These are phyloP conservation scores for Fraxinus cuspidata DNA, from an alignment of 257 asterid species.

Conservation along the genomic window DNA sequence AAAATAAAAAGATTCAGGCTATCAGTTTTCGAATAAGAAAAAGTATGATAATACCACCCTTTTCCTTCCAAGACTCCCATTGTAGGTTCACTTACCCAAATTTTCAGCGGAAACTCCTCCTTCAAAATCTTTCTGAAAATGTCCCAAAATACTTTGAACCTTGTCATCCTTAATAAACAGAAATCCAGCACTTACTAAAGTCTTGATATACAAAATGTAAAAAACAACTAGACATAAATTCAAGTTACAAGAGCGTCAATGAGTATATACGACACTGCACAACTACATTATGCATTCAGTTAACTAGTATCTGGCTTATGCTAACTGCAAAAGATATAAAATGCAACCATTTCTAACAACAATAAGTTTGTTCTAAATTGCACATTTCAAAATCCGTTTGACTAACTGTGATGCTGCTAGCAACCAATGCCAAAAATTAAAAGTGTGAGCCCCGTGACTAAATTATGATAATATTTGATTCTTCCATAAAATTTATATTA, in stretches of 20 bases:
- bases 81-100: conserved; percentile 65
- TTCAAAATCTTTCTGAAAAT: conserved; percentile 89
- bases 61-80: conserved; percentile 17
- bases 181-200: conserved; percentile 24
- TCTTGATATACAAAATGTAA: conserved; percentile 12
- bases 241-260: conserved; percentile 14
- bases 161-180: conserved; percentile 60
- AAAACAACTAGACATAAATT: conserved; percentile 16
- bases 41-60: conserved; percentile 17
- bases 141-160: conserved; percentile 85
- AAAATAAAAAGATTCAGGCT: conserved; percentile 31
- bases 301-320: not conserved
- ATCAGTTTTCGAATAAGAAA: conserved; percentile 24
- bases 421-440: not conserved
- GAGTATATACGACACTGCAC: conserved; percentile 16
- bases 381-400: not conserved
- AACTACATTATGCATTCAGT: not conserved
- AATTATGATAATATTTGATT: not conserved
- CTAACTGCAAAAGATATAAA: conserved; percentile 1
- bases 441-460: not conserved
- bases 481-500: not conserved
- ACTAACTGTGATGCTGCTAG: not conserved
- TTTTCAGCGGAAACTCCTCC: conserved; percentile 80
- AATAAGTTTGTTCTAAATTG: not conserved
- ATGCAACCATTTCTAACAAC: not conserved